Conservation (phyloP, 805 yeast species). For the Tetrapisispora iriomotensis region DNA sequence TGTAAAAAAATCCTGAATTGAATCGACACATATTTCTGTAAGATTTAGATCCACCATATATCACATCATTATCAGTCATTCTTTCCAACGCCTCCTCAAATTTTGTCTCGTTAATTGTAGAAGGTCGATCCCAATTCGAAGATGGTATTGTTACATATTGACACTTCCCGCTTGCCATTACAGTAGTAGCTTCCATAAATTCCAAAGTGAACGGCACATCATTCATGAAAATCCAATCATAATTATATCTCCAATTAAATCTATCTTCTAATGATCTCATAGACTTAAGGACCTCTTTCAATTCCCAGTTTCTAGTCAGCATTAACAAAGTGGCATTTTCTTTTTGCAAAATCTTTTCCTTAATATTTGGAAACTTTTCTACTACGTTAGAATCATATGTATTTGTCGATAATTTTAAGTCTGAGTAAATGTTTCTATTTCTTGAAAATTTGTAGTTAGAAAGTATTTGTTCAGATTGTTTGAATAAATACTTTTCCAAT, state of each 20-base stretch:
- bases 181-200: constrained; percentile 49
- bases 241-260: constrained; percentile 54
- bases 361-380: not conserved
- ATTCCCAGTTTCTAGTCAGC: constrained; percentile 77
- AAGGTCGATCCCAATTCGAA: constrained; percentile 72
- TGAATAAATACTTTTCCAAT: not conserved
- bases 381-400: constrained; percentile 16
- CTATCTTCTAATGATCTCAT: constrained; percentile 74
- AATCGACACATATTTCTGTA: constrained; percentile 93
- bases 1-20: constrained; percentile 84
- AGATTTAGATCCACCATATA: constrained; percentile 57
- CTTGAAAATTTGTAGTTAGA: constrained; percentile 12
- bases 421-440: constrained; percentile 5
- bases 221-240: constrained; percentile 73
- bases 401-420: constrained; percentile 22
- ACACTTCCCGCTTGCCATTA: constrained; percentile 53
- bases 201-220: constrained; percentile 60
- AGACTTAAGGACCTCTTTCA: constrained; percentile 60
- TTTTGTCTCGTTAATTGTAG: constrained; percentile 51
- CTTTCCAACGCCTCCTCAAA: constrained; percentile 40
- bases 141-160: constrained; percentile 56
- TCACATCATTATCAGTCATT: constrained; percentile 38
- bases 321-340: constrained; percentile 75
- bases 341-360: not conserved
- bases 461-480: constrained; percentile 10